Percentiles rank a stretch among this genome's conserved stretches.
Evolutionary conservation across 139 green algal genomes (phyloP).

Genomic region (Diplosphaera chodatii): DNA sequence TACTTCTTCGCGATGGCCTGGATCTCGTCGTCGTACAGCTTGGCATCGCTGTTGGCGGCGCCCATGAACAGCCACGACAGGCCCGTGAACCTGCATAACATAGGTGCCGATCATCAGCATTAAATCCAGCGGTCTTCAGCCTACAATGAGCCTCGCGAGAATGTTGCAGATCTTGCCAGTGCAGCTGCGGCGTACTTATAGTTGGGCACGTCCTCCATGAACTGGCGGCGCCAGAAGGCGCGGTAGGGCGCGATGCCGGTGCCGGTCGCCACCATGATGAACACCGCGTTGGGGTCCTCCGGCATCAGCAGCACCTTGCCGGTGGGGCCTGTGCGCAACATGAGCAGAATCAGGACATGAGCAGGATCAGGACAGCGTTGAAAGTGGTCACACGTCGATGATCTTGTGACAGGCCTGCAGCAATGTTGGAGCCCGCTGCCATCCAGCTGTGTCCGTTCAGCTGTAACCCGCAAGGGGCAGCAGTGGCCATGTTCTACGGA

Average conservation of each 20-base stretch:
- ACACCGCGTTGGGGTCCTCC: slow-evolving; percentile 73
- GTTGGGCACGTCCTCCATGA: slow-evolving; percentile 88
- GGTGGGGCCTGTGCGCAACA: slow-evolving; percentile 81
- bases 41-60: slow-evolving; percentile 92
- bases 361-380: too few relatives aligned
- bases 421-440: too few relatives aligned
- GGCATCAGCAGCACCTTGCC: slow-evolving; percentile 97
- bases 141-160: too few relatives aligned
- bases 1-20: slow-evolving; percentile 39
- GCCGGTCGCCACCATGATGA: slow-evolving; percentile 98
- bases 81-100: slow-evolving; percentile 72
- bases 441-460: too few relatives aligned
- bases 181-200: slow-evolving; percentile 77
- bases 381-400: too few relatives aligned
- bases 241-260: slow-evolving; percentile 98
- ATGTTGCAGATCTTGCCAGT: too few relatives aligned
- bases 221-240: slow-evolving; percentile 91
- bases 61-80: slow-evolving; percentile 99
- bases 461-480: too few relatives aligned
- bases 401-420: too few relatives aligned
- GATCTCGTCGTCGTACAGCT: slow-evolving; percentile 97
- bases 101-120: too few relatives aligned
- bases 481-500: too few relatives aligned
- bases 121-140: too few relatives aligned
- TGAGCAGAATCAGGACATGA: too few relatives aligned